These are phyloP conservation scores for Aureobasidium mangrovei DNA, from an alignment of 2,329 filamentous ascomycete genomes.

Conservation along the genomic window DNA sequence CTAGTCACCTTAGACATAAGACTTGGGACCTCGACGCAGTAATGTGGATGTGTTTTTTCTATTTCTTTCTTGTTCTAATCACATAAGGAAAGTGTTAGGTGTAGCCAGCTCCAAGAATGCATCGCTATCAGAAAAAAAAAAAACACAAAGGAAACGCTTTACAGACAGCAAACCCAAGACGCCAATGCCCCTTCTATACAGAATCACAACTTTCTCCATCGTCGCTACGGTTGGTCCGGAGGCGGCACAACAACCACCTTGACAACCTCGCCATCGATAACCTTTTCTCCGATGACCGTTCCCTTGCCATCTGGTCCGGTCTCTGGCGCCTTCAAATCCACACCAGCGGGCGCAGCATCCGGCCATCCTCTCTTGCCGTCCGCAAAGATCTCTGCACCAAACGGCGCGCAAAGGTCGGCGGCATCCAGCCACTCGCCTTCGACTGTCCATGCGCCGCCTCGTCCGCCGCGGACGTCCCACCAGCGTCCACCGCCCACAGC, in stretches of 20 bases:
- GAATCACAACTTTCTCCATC: neutral
- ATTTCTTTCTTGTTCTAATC: no score
- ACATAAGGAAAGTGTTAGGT: no score
- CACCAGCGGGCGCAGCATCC: neutral
- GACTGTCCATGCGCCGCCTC: conserved; percentile 11
- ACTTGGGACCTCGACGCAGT: no score
- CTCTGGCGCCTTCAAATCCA: neutral
- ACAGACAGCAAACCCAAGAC: no score
- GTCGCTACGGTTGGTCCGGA: conserved; percentile 17
- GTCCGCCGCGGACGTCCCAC: conserved; percentile 6
- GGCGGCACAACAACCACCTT: neutral
- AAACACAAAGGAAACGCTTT: no score
- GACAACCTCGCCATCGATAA: neutral
- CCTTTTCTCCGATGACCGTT: neutral
- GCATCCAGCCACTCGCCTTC: conserved; percentile 9
- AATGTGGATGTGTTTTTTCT: no score
- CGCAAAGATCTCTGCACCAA: conserved; percentile 5
- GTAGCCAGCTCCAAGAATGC: no score
- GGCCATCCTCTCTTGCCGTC: conserved; percentile 1
- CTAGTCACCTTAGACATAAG: no score
- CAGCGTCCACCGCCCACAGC: conserved; percentile 7
- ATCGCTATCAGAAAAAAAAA: no score
- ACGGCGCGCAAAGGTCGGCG: conserved; percentile 3
- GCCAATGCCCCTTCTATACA: no score
- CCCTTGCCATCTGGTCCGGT: conserved; percentile 7